Evolutionary conservation across 805 yeast species (phyloP), one percentile per base, ranked within the genome.

Genomic region (Lipomyces japonicus): DNA sequence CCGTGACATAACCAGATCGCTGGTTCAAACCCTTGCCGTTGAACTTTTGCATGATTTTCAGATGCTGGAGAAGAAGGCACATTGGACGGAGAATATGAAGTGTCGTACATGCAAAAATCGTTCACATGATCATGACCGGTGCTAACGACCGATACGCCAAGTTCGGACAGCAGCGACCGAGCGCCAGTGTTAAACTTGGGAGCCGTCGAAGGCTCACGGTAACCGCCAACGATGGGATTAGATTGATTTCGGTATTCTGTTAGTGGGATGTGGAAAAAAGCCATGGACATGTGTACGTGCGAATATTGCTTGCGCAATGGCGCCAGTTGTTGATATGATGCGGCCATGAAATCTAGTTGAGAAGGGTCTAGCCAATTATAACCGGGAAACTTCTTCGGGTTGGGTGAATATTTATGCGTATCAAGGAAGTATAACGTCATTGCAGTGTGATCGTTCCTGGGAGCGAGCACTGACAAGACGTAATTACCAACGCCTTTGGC

Each of bases 71-170:
- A 16, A n/a, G 39, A 31, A n/a, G 59, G 59, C 5, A 59, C 51
- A 1, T 63, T 60, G n/a, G 70, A 65, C 23, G 55, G 49, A 9
- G 25, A 39, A 38, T 64, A 57, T 30, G 55, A 56, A 21, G 71
- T 65, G 57, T 85, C 84, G 44, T 74, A 68, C 51, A 86, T 68
- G 68, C 98, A 93, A 65, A 78, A 93, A 63, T 93, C 97, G 67
- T 93, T 93, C 60, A 88, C 86, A 66, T 93, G 98, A 63, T 93
- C 98, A 65, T 93, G 98, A 0, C 98, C 98, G 14, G 86, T 95
- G 47, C 84, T 74, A 0, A 81, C 78, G 0, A 86, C 87, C 26
- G 77, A 71, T 1, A 93, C 89, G 0, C 91, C 95, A 6, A 86
- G 55, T n/a, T 75, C 69, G 4, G 75, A 74, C 23, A 93, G 69